Percentiles rank a stretch among this genome's conserved stretches.
These are phyloP conservation scores for Datura wrightii DNA, from an alignment of 257 asterid species.

Conservation along the genomic window DNA sequence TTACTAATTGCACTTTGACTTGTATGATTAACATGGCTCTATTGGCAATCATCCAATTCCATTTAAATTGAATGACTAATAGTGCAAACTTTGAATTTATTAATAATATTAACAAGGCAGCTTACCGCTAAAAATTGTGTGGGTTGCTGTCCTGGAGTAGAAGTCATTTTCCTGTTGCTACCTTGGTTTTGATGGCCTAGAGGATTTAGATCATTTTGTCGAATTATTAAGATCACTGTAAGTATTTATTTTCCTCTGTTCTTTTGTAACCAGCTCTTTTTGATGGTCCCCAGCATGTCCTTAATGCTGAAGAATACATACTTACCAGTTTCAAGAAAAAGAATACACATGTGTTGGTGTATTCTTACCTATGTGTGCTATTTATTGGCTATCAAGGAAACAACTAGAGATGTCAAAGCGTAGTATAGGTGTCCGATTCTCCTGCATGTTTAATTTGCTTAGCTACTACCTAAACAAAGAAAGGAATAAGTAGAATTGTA, in stretches of 20 bases:
- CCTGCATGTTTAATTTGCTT: slow-evolving; percentile 1
- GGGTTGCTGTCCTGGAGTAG: slow-evolving; percentile 1
- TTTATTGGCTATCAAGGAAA: background rate
- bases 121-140: background rate
- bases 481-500: slow-evolving; percentile 9
- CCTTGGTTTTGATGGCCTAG: background rate
- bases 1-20: slow-evolving; percentile 23
- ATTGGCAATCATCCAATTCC: slow-evolving; percentile 13
- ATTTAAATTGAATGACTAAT: slow-evolving; percentile 10
- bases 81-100: slow-evolving; percentile 14
- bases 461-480: background rate
- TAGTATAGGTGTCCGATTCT: background rate
- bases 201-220: too few relatives aligned
- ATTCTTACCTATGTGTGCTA: background rate
- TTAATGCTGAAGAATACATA: too few relatives aligned
- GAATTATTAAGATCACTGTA: too few relatives aligned
- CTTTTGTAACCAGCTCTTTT: too few relatives aligned
- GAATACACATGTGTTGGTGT: background rate
- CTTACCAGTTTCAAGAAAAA: background rate
- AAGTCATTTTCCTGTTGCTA: background rate
- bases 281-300: too few relatives aligned
- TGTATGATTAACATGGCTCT: slow-evolving; percentile 7
- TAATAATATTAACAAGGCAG: slow-evolving; percentile 10
- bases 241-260: too few relatives aligned
- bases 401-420: background rate